phyloP scores from a whole-genome alignment of 2,329 filamentous ascomycete genomes.

The Cadophora luteo-olivacea region DNA sequence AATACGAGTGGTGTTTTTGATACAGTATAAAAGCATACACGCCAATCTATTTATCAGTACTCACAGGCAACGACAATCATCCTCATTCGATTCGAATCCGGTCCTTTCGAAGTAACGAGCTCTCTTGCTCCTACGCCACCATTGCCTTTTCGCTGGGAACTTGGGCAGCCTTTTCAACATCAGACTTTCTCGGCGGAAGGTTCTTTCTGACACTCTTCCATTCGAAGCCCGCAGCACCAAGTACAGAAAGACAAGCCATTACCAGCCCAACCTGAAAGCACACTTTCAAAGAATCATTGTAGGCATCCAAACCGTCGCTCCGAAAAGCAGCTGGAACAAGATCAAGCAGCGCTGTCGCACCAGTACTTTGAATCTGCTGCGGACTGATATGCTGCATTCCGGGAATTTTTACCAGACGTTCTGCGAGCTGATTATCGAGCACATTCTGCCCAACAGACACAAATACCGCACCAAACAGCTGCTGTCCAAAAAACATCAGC shows the following conservation, averaged over 20 bases:
- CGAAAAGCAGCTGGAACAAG: conserved; percentile 50
- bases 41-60: no score
- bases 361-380: conserved; percentile 47
- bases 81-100: no score
- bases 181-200: neutral
- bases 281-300: conserved; percentile 62
- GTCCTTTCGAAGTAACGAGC: no score
- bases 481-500: conserved; percentile 20
- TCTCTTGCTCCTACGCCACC: no score
- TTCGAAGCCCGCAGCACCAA: conserved; percentile 63
- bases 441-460: conserved; percentile 61
- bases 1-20: no score
- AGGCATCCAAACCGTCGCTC: conserved; percentile 48
- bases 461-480: conserved; percentile 52
- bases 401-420: conserved; percentile 42
- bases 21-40: no score
- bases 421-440: conserved; percentile 48
- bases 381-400: conserved; percentile 13
- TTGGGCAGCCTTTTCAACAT: conserved; percentile 1
- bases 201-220: conserved; percentile 52
- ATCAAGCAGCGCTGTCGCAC: conserved; percentile 57
- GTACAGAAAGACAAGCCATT: conserved; percentile 57
- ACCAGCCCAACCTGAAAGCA: conserved; percentile 67
- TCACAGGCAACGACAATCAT: no score
- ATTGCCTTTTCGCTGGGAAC: no score